Conservation (phyloP, 2,329 filamentous ascomycete species). For the Pochonia chlamydosporia region DNA sequence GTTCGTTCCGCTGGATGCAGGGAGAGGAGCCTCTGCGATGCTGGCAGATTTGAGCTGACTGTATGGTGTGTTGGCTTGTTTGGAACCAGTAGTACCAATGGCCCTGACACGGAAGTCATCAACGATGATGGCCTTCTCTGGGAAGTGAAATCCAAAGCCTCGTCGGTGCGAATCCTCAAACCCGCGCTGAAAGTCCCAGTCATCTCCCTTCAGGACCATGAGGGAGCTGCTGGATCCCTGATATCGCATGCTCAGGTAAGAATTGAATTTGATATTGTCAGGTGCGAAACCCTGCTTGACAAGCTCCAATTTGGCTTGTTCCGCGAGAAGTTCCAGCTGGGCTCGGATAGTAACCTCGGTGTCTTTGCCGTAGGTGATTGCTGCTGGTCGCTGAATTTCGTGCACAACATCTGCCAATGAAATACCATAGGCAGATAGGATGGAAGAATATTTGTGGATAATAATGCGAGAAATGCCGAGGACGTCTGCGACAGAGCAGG, state of each 20-base stretch:
- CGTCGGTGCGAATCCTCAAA: slow-evolving; percentile 58
- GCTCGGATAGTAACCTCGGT: slow-evolving; percentile 13
- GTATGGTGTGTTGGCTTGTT: slow-evolving; percentile 15
- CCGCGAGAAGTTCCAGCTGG: slow-evolving; percentile 18
- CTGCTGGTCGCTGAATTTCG: slow-evolving; percentile 31
- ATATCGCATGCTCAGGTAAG: slow-evolving; percentile 38
- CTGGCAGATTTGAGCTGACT: slow-evolving; percentile 14
- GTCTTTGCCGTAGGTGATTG: slow-evolving; percentile 19
- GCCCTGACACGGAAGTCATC: slow-evolving; percentile 37
- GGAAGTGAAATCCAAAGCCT: slow-evolving; percentile 64
- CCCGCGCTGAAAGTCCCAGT: slow-evolving; percentile 17
- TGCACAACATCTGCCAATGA: slow-evolving; percentile 37
- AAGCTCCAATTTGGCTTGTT: slow-evolving; percentile 16
- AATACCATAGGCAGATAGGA: slow-evolving; percentile 40
- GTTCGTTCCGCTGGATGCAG: slow-evolving; percentile 12
- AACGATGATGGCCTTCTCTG: slow-evolving; percentile 34
- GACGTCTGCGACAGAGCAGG: slow-evolving; percentile 33
- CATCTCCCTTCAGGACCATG: slow-evolving; percentile 24
- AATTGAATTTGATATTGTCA: slow-evolving; percentile 33
- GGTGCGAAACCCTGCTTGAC: slow-evolving; percentile 22
- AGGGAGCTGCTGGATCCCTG: slow-evolving; percentile 35
- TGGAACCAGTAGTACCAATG: slow-evolving; percentile 19
- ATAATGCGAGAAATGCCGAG: slow-evolving; percentile 35
- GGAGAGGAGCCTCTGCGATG: neutral
- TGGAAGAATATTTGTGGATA: slow-evolving; percentile 37